phyloP scores from a whole-genome alignment of 148 eudicot genomes.

The Polygonum aviculare region DNA sequence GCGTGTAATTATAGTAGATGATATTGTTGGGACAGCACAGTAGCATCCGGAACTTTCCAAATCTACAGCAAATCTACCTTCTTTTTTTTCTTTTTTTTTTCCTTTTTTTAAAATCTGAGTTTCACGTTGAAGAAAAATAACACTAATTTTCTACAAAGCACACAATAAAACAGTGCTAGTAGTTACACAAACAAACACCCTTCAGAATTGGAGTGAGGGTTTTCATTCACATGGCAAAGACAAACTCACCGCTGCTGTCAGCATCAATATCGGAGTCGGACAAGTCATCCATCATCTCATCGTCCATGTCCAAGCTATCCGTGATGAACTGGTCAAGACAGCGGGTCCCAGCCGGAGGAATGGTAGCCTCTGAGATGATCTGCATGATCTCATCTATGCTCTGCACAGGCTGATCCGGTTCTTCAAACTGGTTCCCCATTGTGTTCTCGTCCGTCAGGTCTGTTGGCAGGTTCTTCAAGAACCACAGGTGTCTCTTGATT shows the following conservation, averaged over 20 bases:
- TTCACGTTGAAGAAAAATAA: neutral
- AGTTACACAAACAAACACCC: neutral
- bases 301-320: constrained; percentile 52
- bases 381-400: constrained; percentile 75
- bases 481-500: constrained; percentile 74
- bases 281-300: constrained; percentile 64
- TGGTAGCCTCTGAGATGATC: constrained; percentile 85
- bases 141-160: neutral
- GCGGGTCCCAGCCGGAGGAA: constrained; percentile 65
- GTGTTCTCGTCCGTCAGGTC: constrained; percentile 66
- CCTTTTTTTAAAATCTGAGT: neutral
- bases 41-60: neutral
- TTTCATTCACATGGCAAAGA: constrained; percentile 62
- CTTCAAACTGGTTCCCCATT: constrained; percentile 65
- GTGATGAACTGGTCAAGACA: constrained; percentile 26
- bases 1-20: neutral
- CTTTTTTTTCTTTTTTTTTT: neutral
- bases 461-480: constrained; percentile 74
- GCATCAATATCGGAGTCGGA: constrained; percentile 79
- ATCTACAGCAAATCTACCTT: neutral
- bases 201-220: neutral
- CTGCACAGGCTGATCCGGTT: constrained; percentile 91
- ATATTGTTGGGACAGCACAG: neutral
- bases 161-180: neutral
- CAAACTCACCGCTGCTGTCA: constrained; percentile 91